phyloP scores from a whole-genome alignment of 176 grass and related monocot genomes.

The Carex scoparia region DNA sequence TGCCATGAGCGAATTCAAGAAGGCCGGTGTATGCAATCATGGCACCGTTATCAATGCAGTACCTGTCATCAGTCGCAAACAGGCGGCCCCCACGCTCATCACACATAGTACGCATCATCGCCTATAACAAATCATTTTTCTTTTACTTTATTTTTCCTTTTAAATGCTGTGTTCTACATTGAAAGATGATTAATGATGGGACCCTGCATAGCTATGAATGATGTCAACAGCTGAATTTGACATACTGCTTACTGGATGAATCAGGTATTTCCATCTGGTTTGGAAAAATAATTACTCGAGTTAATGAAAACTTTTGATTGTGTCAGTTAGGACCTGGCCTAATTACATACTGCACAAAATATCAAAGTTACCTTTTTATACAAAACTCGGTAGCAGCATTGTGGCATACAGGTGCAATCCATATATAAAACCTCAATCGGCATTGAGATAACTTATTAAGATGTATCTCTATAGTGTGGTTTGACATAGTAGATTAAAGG shows the following conservation, averaged over 20 bases:
- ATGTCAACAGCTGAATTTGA: neutral
- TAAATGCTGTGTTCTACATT: neutral
- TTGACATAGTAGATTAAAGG: neutral
- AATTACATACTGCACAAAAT: neutral
- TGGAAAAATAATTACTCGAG: neutral
- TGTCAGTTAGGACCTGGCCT: neutral
- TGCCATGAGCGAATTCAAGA: conserved; percentile 60
- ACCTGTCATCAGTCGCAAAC: conserved; percentile 91
- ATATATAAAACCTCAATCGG: neutral
- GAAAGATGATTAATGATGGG: neutral
- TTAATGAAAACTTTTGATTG: neutral
- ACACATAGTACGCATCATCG: conserved; percentile 96
- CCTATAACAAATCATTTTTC: conserved; percentile 34
- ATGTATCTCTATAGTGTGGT: neutral
- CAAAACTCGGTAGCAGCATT: neutral
- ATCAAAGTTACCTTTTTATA: neutral
- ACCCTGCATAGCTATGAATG: neutral
- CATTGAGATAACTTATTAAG: neutral
- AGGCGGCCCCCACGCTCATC: conserved; percentile 70
- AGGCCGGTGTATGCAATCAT: conserved; percentile 98
- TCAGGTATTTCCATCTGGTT: neutral
- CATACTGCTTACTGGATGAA: neutral
- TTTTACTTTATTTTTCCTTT: neutral
- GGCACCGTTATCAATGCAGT: conserved; percentile 89
- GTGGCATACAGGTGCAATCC: neutral